Percentiles rank a stretch among this genome's conserved stretches.
These are phyloP conservation scores for Quercus glauca DNA, from an alignment of 306 rosid species.

Conservation along the genomic window DNA sequence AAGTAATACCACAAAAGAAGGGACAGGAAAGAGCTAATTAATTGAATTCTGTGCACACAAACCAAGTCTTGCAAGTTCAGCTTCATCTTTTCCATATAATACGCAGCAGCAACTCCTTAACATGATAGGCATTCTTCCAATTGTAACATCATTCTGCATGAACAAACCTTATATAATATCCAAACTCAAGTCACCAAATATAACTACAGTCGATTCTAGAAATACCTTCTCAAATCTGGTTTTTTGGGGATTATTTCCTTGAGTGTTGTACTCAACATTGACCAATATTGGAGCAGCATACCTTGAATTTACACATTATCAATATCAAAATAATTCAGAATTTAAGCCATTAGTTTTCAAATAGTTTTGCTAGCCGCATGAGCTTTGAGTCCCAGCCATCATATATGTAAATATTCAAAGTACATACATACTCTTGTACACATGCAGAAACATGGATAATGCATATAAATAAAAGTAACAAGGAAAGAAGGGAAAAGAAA, in stretches of 20 bases:
- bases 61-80: constrained; percentile 86
- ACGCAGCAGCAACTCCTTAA: constrained; percentile 76
- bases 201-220: constrained; percentile 8
- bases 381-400: not conserved
- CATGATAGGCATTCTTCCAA: constrained; percentile 94
- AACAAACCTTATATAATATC: constrained; percentile 11
- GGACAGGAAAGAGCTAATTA: not conserved
- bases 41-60: constrained; percentile 17
- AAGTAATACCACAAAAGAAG: not conserved
- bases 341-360: constrained; percentile 1
- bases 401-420: not conserved
- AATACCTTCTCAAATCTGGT: constrained; percentile 42
- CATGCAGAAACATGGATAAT: too few relatives aligned
- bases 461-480: too few relatives aligned
- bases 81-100: constrained; percentile 66
- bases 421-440: too few relatives aligned
- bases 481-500: too few relatives aligned
- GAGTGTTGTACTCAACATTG: constrained; percentile 61
- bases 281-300: constrained; percentile 77
- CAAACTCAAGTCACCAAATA: constrained; percentile 3
- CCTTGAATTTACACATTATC: constrained; percentile 35
- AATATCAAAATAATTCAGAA: not conserved
- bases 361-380: not conserved
- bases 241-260: constrained; percentile 46
- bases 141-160: constrained; percentile 42